Evolutionary conservation across 2,329 filamentous ascomycete genomes (phyloP).

Genomic region (Sarocladium brachiariae): DNA sequence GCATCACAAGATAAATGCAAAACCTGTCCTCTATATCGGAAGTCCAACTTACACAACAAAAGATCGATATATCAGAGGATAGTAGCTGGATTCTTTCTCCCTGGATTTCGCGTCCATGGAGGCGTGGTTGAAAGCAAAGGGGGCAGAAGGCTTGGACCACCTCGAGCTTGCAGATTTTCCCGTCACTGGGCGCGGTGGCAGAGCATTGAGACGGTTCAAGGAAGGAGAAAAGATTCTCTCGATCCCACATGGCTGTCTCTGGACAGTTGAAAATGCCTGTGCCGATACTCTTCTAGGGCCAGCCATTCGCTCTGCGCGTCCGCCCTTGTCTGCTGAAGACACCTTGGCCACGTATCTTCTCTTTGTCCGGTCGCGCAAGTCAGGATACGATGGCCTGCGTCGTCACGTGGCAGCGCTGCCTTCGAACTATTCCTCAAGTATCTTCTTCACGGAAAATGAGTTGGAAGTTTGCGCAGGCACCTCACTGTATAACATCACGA

Average conservation of each 20-base stretch:
- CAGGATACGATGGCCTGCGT: slow-evolving; percentile 23
- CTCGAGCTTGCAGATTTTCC: slow-evolving; percentile 26
- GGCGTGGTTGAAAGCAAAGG: slow-evolving; percentile 23
- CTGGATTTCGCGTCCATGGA: slow-evolving; percentile 18
- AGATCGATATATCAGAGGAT: not conserved
- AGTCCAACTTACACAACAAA: no score
- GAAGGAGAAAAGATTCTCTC: slow-evolving; percentile 26
- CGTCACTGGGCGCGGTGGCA: slow-evolving; percentile 24
- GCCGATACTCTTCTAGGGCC: slow-evolving; percentile 24
- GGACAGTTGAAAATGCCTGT: slow-evolving; percentile 25
- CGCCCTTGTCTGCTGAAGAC: slow-evolving; percentile 26
- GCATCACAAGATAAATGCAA: no score
- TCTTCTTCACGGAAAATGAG: slow-evolving; percentile 27
- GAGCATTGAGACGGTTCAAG: slow-evolving; percentile 22
- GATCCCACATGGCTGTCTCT: slow-evolving; percentile 23
- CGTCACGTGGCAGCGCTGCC: slow-evolving; percentile 22
- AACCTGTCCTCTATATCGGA: no score
- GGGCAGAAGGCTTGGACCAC: slow-evolving; percentile 23
- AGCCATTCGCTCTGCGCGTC: slow-evolving; percentile 22
- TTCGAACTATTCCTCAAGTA: slow-evolving; percentile 25
- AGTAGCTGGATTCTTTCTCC: not conserved
- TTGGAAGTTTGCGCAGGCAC: slow-evolving; percentile 25
- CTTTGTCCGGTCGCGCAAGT: slow-evolving; percentile 26
- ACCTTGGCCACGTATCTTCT: slow-evolving; percentile 26
- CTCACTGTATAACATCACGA: slow-evolving; percentile 26